Evolutionary conservation across 2,329 filamentous ascomycete species (phyloP).

Genomic region (Colletotrichum musicola): DNA sequence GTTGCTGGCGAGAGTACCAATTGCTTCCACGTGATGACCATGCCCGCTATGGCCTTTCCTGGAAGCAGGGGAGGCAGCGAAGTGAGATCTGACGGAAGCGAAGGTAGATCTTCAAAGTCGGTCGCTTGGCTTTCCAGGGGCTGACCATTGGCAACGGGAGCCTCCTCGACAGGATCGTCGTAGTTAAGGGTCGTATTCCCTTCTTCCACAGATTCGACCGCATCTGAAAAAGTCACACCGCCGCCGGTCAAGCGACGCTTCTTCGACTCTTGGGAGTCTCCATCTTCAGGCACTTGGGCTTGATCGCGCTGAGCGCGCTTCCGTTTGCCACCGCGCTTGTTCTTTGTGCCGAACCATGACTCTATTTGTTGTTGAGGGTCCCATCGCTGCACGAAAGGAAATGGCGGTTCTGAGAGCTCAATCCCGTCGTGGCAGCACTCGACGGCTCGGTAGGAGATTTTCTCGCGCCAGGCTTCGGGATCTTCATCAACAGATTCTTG

Average conservation of each 20-base stretch:
- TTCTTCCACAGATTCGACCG: constrained; percentile 20
- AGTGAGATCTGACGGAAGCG: constrained; percentile 69
- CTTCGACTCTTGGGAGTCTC: constrained; percentile 33
- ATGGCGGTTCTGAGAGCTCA: constrained; percentile 81
- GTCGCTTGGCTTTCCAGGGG: constrained; percentile 60
- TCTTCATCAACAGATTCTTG: constrained; percentile 54
- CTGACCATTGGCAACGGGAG: constrained; percentile 42
- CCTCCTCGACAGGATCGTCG: constrained; percentile 46
- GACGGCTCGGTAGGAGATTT: constrained; percentile 81
- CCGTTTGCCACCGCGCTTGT: constrained; percentile 58
- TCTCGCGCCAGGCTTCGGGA: constrained; percentile 77
- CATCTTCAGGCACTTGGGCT: constrained; percentile 54
- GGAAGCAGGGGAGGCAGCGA: constrained; percentile 64
- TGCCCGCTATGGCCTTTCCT: constrained; percentile 65
- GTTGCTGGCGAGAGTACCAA: constrained; percentile 71
- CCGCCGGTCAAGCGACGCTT: constrained; percentile 27
- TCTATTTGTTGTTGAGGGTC: constrained; percentile 76
- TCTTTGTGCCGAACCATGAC: constrained; percentile 49
- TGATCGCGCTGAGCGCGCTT: constrained; percentile 62
- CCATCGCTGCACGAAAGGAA: constrained; percentile 92
- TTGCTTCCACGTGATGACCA: constrained; percentile 78
- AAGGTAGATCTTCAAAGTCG: constrained; percentile 71
- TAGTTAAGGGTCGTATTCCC: constrained; percentile 56
- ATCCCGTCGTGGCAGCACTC: constrained; percentile 83
- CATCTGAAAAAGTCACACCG: constrained; percentile 26